Percentiles rank a stretch among this genome's conserved stretches.
phyloP scores from a whole-genome alignment of 148 eudicot species.

The Bassia scoparia region DNA sequence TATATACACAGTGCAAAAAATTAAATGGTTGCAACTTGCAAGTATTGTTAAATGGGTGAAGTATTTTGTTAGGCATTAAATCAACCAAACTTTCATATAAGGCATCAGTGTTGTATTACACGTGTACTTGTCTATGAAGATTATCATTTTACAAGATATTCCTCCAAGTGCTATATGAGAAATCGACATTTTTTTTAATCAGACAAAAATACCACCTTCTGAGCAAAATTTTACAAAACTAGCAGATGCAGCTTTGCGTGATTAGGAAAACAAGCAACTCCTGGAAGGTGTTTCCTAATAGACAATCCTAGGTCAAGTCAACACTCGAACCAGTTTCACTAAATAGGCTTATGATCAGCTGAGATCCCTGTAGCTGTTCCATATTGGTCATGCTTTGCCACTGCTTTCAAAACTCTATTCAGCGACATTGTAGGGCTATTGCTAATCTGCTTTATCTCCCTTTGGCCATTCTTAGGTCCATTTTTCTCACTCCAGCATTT shows the following conservation, averaged over 20 bases:
- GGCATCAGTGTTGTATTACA: no score
- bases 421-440: background rate
- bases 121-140: no score
- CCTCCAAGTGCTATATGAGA: no score
- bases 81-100: no score
- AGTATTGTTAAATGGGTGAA: no score
- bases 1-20: no score
- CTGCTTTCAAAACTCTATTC: conserved; percentile 22
- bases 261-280: no score
- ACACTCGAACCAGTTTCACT: background rate
- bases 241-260: background rate
- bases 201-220: no score
- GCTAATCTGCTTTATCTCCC: background rate
- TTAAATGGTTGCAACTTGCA: no score
- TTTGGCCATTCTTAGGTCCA: conserved; percentile 14
- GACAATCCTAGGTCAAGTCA: background rate
- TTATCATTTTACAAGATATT: no score
- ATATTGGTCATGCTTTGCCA: background rate
- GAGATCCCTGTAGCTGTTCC: background rate
- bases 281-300: background rate
- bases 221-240: background rate
- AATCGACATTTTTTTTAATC: no score
- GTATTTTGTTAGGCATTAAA: no score
- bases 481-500: conserved; percentile 14
- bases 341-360: background rate